Percentiles rank a stretch among this genome's conserved stretches.
Evolutionary conservation across 2,329 filamentous ascomycete genomes (phyloP).

Genomic region (Emydomyces testavorans): DNA sequence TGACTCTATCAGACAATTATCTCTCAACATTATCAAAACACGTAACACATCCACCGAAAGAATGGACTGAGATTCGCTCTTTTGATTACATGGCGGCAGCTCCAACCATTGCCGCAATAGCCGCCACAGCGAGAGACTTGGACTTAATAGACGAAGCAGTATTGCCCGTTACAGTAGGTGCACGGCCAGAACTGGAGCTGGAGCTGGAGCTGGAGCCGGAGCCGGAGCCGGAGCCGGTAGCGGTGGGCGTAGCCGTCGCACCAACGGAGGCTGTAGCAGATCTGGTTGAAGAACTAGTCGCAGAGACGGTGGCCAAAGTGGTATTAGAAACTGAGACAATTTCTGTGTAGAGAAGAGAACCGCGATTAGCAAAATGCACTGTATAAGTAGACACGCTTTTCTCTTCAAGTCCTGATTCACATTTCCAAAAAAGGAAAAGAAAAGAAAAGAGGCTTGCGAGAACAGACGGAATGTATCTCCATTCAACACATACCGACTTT

Average conservation of each 20-base stretch:
- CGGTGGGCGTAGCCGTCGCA: slow-evolving; percentile 13
- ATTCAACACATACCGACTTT: slow-evolving; percentile 29
- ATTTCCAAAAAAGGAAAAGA: too few species aligned
- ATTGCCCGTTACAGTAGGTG: slow-evolving; percentile 17
- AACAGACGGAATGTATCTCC: not conserved
- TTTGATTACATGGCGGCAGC: slow-evolving; percentile 23
- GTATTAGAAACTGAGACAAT: slow-evolving; percentile 1
- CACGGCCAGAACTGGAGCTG: slow-evolving; percentile 16
- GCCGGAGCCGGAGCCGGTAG: slow-evolving; percentile 21
- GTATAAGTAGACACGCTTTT: not conserved
- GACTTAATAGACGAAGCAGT: slow-evolving; percentile 26
- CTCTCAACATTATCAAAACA: not conserved
- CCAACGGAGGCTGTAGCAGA: slow-evolving; percentile 13
- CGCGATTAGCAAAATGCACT: slow-evolving; percentile 10
- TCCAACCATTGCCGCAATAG: slow-evolving; percentile 33
- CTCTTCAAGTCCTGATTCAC: not conserved
- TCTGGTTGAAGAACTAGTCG: slow-evolving; percentile 9
- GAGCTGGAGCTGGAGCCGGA: slow-evolving; percentile 15
- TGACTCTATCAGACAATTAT: too few species aligned
- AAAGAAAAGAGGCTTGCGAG: not conserved
- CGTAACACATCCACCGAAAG: not conserved
- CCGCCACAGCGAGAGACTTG: slow-evolving; percentile 29
- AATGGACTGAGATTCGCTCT: not conserved
- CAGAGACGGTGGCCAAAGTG: slow-evolving; percentile 4
- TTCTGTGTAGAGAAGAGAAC: slow-evolving; percentile 6